These are phyloP conservation scores for Fusarium sambucinum DNA, from an alignment of 2,329 filamentous ascomycete genomes.

Conservation along the genomic window DNA sequence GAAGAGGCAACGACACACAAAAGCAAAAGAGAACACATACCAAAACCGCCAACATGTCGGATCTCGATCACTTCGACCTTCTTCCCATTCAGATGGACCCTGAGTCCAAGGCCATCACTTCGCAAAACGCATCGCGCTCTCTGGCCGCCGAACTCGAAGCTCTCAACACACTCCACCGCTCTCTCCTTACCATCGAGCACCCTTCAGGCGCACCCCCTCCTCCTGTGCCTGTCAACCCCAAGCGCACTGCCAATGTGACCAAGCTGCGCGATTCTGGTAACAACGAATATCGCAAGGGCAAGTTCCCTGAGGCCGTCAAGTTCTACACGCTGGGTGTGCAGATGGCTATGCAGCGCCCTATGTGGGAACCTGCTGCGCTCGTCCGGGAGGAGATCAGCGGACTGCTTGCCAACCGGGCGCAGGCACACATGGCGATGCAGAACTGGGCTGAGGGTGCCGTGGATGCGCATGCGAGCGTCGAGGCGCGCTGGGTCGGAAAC, in stretches of 20 bases:
- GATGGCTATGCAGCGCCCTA: slow-evolving; percentile 85
- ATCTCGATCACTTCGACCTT: slow-evolving; percentile 80
- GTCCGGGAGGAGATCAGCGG: slow-evolving; percentile 86
- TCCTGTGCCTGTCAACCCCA: slow-evolving; percentile 91
- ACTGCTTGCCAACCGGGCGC: slow-evolving; percentile 87
- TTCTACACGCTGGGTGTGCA: slow-evolving; percentile 89
- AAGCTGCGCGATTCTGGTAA: slow-evolving; percentile 94
- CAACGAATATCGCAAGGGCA: slow-evolving; percentile 81
- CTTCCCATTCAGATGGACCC: slow-evolving; percentile 86
- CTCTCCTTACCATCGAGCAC: slow-evolving; percentile 67
- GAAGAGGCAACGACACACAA: background rate
- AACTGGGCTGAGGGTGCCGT: slow-evolving; percentile 88
- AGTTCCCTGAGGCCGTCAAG: slow-evolving; percentile 79
- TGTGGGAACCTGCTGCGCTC: slow-evolving; percentile 88
- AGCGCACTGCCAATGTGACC: slow-evolving; percentile 86
- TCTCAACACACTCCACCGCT: slow-evolving; percentile 83
- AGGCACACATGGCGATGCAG: slow-evolving; percentile 86
- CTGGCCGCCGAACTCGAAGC: slow-evolving; percentile 75
- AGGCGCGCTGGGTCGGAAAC: slow-evolving; percentile 87
- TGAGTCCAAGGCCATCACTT: slow-evolving; percentile 78
- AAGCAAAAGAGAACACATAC: background rate
- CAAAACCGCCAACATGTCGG: slow-evolving; percentile 60
- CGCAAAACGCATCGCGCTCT: slow-evolving; percentile 60
- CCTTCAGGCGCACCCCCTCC: slow-evolving; percentile 81
- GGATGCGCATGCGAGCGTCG: slow-evolving; percentile 89